A percentile compares a stretch with the other conserved stretches of the same genome.
Conservation (phyloP, 768 basidiomycete genomes). For the Leccinum subtestaceum region DNA sequence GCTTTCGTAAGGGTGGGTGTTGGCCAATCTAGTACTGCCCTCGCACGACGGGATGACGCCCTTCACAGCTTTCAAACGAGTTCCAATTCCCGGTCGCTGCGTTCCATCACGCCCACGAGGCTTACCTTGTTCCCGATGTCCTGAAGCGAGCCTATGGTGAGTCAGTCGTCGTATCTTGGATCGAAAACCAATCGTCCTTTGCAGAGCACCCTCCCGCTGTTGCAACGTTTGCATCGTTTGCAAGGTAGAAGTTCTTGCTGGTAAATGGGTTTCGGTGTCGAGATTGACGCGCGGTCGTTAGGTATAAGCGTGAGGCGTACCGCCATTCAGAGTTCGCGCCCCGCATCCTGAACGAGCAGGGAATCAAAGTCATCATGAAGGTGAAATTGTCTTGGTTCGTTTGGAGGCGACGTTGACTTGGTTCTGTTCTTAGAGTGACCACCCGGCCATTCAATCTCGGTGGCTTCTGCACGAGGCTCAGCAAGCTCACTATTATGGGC, state of each 20-base stretch:
- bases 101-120: slow-evolving; percentile 78
- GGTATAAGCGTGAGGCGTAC: slow-evolving; percentile 59
- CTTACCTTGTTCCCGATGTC: slow-evolving; percentile 75
- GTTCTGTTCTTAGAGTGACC: slow-evolving; percentile 52
- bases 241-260: slow-evolving; percentile 28
- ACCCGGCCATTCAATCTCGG: slow-evolving; percentile 63
- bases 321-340: slow-evolving; percentile 57
- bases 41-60: background rate
- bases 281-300: slow-evolving; percentile 2
- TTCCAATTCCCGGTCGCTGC: slow-evolving; percentile 75
- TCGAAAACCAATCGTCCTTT: background rate
- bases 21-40: background rate
- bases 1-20: slow-evolving; percentile 55
- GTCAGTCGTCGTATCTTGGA: background rate
- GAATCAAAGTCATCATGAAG: slow-evolving; percentile 53
- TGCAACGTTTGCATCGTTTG: slow-evolving; percentile 66
- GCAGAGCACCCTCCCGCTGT: slow-evolving; percentile 56
- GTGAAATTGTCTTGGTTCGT: slow-evolving; percentile 18
- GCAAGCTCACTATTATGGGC: slow-evolving; percentile 78
- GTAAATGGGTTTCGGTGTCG: background rate
- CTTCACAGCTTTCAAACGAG: slow-evolving; percentile 64
- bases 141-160: slow-evolving; percentile 67
- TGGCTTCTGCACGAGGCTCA: slow-evolving; percentile 83
- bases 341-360: slow-evolving; percentile 48
- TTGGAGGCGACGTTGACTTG: background rate